Evolutionary conservation across 176 grass and related monocot species (phyloP), one percentile per base, ranked within the genome.

Genomic region (Juncus effusus): DNA sequence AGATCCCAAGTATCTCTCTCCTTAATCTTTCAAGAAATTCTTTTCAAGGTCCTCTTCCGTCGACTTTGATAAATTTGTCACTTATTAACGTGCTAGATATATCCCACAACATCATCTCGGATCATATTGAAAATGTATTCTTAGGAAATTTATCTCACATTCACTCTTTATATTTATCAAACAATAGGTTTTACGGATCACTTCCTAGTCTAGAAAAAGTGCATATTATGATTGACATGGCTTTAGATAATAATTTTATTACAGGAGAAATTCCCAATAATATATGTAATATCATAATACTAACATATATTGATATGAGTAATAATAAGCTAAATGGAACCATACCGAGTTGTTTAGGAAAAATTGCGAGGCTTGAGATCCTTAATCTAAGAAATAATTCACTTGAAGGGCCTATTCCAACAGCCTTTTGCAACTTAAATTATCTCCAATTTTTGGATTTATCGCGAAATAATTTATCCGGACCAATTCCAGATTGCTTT

Each of bases 391-490:
- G 64, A 45, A 69, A 69, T 38, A 79, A 79, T 10, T 6, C 10
- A 51, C n/a, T 82, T 56, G 16, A 2, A 51, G 73, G 79, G 49
- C 28, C 73, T 2, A 60, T 82, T 58, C 72, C 63, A 0, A 4
- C 0, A 12, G 7, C 0, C 4, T 0, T 81, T 9, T 70, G 6
- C 38, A 6, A 35, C 49, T 13, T 64, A 7, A 0, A 0, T 3
- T 1, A 5, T 5, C 73, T 82, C 10, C 3, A 59, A 19, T 70
- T 86, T 16, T 50, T 78, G 2, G 79, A 82, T 72, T 41, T 82
- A 4, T 82, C 84, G 9, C 35, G 45, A 42, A 86, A 86, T 39
- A 57, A 61, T 15, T 65, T 86, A 10, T 74, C 40, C 57, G 74
- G 62, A 4, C 12, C 19, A 2, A 47, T 84, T 13, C 81, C 76